Evolutionary conservation across 75 land plant genomes (phyloP).

Genomic region (Isoetes taiwanensis): DNA sequence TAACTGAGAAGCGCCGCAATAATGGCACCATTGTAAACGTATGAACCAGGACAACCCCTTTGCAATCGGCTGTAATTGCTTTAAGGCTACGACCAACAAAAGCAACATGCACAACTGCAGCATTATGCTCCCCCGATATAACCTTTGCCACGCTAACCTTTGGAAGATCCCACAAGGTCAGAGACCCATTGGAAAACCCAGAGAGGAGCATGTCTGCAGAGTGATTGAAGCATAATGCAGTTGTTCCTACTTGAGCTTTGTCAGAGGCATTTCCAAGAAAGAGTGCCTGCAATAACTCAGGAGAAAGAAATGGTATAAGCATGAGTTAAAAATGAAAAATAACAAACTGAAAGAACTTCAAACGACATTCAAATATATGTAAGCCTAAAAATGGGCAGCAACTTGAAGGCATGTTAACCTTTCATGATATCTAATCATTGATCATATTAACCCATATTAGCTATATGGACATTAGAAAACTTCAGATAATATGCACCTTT

Average conservation of each 20-base stretch:
- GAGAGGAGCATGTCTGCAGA: slow-evolving; percentile 87
- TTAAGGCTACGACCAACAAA: slow-evolving; percentile 70
- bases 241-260: slow-evolving; percentile 42
- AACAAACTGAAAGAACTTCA: no score
- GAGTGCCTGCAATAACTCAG: no score
- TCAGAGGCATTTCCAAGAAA: slow-evolving; percentile 15
- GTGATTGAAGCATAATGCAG: slow-evolving; percentile 82
- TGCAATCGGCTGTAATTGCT: slow-evolving; percentile 81
- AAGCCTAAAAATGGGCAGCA: no score
- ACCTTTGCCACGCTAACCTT: slow-evolving; percentile 41
- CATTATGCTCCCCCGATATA: slow-evolving; percentile 58
- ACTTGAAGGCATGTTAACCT: no score
- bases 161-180: slow-evolving; percentile 76
- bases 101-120: slow-evolving; percentile 62
- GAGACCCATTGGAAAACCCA: slow-evolving; percentile 82
- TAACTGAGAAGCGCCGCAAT: slow-evolving; percentile 41
- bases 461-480: no score
- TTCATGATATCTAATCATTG: no score
- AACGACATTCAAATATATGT: no score
- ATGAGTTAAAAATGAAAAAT: no score
- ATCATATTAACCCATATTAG: no score
- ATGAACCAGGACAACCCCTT: slow-evolving; percentile 67
- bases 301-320: no score
- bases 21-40: slow-evolving; percentile 46
- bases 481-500: no score